Conservation (phyloP, 106 monocot species). For the Amphibolis antarctica region DNA sequence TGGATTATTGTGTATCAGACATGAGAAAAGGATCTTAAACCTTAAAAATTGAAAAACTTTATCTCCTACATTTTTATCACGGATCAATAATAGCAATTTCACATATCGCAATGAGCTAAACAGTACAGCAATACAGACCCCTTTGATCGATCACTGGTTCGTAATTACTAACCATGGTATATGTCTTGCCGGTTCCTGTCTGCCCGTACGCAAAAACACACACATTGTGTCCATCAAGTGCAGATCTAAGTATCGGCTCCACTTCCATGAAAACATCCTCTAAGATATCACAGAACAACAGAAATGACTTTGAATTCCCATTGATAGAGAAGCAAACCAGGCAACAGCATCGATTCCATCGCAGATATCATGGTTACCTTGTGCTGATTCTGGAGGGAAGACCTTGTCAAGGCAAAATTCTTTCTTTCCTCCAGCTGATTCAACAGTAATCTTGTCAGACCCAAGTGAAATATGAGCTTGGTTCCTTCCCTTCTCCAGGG, state of each 20-base stretch:
- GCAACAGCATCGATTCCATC: neutral
- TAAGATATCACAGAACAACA: conserved; percentile 5
- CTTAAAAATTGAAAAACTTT: too few relatives aligned
- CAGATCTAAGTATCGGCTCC: conserved; percentile 64
- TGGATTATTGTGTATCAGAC: neutral
- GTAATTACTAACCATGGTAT: conserved; percentile 47
- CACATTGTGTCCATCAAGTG: conserved; percentile 79
- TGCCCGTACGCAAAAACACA: conserved; percentile 81
- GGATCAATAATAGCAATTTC: too few relatives aligned
- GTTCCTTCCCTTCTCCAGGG: conserved; percentile 3
- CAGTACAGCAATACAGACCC: neutral
- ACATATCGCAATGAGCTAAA: neutral
- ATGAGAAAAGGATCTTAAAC: too few relatives aligned
- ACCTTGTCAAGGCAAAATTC: conserved; percentile 54
- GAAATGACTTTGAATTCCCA: neutral
- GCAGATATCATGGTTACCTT: conserved; percentile 26
- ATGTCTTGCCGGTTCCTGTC: conserved; percentile 85
- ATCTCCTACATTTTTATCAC: too few relatives aligned
- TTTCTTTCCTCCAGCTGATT: conserved; percentile 38
- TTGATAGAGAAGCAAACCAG: neutral
- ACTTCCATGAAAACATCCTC: conserved; percentile 72
- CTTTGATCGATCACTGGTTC: too few relatives aligned
- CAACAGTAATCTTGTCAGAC: conserved; percentile 37
- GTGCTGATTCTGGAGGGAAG: conserved; percentile 40
- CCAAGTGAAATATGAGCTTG: conserved; percentile 15